phyloP scores from a whole-genome alignment of 2,329 filamentous ascomycete species.

The Incumbomyces lentus region DNA sequence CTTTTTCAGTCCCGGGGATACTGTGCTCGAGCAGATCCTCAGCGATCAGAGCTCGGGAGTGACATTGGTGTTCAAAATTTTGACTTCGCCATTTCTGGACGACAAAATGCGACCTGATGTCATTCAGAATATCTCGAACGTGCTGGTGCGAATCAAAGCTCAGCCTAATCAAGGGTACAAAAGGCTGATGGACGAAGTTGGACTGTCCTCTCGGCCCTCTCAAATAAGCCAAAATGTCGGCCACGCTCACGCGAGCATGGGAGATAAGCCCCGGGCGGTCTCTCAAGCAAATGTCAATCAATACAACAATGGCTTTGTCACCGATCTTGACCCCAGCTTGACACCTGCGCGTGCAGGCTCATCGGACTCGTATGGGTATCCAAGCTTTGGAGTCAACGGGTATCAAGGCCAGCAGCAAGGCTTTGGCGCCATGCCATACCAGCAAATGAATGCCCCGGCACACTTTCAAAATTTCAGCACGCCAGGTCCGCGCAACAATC shows the following conservation, averaged over 20 bases:
- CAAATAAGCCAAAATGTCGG: constrained; percentile 28
- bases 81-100: constrained; percentile 95
- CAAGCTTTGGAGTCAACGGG: constrained; percentile 29
- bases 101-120: constrained; percentile 80
- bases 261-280: constrained; percentile 33
- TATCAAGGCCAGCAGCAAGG: constrained; percentile 26
- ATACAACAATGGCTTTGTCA: constrained; percentile 31
- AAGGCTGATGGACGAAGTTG: constrained; percentile 96
- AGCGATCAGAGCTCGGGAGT: constrained; percentile 85
- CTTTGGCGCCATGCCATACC: constrained; percentile 30
- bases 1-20: constrained; percentile 83
- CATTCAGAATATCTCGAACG: constrained; percentile 81
- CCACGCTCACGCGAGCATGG: constrained; percentile 28
- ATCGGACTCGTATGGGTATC: constrained; percentile 27
- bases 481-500: constrained; percentile 36
- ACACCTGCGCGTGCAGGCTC: constrained; percentile 30
- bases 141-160: constrained; percentile 81
- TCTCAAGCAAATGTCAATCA: constrained; percentile 28
- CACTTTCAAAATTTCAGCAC: constrained; percentile 50
- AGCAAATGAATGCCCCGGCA: constrained; percentile 38
- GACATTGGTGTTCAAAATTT: constrained; percentile 94
- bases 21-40: constrained; percentile 79
- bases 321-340: constrained; percentile 27
- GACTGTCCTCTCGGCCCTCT: constrained; percentile 52
- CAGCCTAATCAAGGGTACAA: constrained; percentile 95